These are phyloP conservation scores for Prunus dulcis DNA, from an alignment of 306 rosid species.

Conservation along the genomic window DNA sequence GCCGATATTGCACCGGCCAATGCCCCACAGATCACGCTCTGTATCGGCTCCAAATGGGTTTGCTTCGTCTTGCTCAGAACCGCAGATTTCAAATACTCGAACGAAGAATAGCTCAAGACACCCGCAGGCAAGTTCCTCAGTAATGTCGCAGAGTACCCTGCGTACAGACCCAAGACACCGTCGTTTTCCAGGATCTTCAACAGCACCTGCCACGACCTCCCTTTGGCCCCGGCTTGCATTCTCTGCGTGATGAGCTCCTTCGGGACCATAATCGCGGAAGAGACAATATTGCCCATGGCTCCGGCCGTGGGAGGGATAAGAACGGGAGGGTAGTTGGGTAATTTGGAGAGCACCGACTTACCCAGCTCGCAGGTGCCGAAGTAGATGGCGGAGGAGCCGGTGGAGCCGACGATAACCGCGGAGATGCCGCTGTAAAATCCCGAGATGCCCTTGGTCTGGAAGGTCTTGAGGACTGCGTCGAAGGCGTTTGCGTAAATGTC, in stretches of 20 bases:
- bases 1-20: slow-evolving; percentile 92
- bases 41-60: slow-evolving; percentile 56
- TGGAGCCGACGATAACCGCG: slow-evolving; percentile 80
- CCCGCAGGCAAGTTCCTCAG: slow-evolving; percentile 83
- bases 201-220: slow-evolving; percentile 70
- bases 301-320: slow-evolving; percentile 83
- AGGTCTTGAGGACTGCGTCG: slow-evolving; percentile 68
- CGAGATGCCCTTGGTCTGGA: slow-evolving; percentile 52
- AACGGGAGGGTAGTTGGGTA: slow-evolving; percentile 45
- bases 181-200: slow-evolving; percentile 57
- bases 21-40: slow-evolving; percentile 86
- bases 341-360: slow-evolving; percentile 55
- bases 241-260: slow-evolving; percentile 86
- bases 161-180: slow-evolving; percentile 74
- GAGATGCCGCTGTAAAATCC: slow-evolving; percentile 90
- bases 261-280: slow-evolving; percentile 90
- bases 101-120: slow-evolving; percentile 80
- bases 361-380: slow-evolving; percentile 91
- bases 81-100: slow-evolving; percentile 76
- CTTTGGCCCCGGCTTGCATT: slow-evolving; percentile 83
- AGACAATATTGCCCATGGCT: slow-evolving; percentile 78
- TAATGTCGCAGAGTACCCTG: slow-evolving; percentile 78
- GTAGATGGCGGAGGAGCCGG: slow-evolving; percentile 81
- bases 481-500: slow-evolving; percentile 58
- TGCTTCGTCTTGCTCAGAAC: slow-evolving; percentile 40